Evolutionary conservation across 805 yeast species (phyloP), one percentile per base, ranked within the genome.

Genomic region (Yarrowia divulgata): DNA sequence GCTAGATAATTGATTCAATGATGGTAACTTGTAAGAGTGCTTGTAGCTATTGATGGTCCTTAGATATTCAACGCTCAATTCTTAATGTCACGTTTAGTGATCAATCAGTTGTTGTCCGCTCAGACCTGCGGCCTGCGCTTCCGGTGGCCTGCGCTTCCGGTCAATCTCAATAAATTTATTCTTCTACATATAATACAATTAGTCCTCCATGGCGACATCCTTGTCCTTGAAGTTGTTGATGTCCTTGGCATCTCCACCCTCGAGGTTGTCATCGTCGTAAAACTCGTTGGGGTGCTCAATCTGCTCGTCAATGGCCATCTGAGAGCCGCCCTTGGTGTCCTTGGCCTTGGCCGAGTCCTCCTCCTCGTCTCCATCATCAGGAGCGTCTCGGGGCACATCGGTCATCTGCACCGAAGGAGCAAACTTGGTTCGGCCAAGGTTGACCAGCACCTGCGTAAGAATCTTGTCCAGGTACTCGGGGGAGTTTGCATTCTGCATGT

Each of bases 321-420:
- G 90, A 0, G 97, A 90, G 1, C 98, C 98, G 48, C 98, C 98
- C 77, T 90, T 86, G 19, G 95, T 91, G 73, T 94, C 98, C 72
- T 86, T 88, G 12, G 97, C 93, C 70, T 84, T 88, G 54, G 82
- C 84, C 0, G 89, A 80, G 77, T 94, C 98, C 78, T 93, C 97
- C 34, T 90, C 94, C 68, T 86, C 95, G 74, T 91, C 97, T 29
- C 92, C 96, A 70, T 84, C 82, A 73, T 93, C 97, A 29, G 71
- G 97, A n/a, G 87, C 83, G 79, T 94, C 98, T 48, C 87, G 84
- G 8, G 98, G 98, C 35, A 91, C 95, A 66, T 89, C 85, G 73
- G 91, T 89, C 88, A 92, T 86, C 79, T 94, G 98, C 42, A 94
- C 98, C 68, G 97, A 90, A n/a, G 99, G 99, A 0, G 98, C 97